A percentile compares a stretch with the other conserved stretches of the same genome.
Conservation (phyloP, 2,329 filamentous ascomycete genomes). For the Alternaria novae-zelandiae region DNA sequence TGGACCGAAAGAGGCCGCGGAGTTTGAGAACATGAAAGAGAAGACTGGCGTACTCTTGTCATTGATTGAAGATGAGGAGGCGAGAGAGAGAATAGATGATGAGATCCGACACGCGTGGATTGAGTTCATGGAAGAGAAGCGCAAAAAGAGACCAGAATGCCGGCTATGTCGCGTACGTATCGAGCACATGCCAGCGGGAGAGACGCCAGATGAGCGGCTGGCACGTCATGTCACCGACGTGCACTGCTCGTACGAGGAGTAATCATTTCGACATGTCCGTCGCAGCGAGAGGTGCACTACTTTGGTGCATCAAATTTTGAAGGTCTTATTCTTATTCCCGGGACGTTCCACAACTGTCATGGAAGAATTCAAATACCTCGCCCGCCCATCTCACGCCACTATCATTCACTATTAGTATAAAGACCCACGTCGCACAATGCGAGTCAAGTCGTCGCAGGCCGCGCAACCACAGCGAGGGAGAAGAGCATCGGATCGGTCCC, state of each 20-base stretch:
- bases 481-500: background rate
- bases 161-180: constrained; percentile 10
- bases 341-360: background rate
- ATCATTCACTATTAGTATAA: background rate
- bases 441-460: background rate
- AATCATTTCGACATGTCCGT: background rate
- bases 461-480: background rate
- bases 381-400: background rate
- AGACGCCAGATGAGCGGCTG: constrained; percentile 4
- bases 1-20: background rate
- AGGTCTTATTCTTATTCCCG: background rate
- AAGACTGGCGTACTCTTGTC: background rate
- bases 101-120: constrained; percentile 5
- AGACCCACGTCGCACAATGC: background rate
- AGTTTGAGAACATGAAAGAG: constrained; percentile 6
- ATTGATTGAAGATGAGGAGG: background rate
- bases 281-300: background rate
- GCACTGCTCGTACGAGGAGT: background rate
- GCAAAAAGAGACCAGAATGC: constrained; percentile 9
- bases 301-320: background rate
- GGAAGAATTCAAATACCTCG: background rate
- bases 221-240: constrained; percentile 1
- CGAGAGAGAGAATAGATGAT: constrained; percentile 3
- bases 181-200: constrained; percentile 2
- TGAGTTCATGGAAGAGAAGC: constrained; percentile 5